Conservation (phyloP, 768 basidiomycete genomes). For the Megacollybia marginata region DNA sequence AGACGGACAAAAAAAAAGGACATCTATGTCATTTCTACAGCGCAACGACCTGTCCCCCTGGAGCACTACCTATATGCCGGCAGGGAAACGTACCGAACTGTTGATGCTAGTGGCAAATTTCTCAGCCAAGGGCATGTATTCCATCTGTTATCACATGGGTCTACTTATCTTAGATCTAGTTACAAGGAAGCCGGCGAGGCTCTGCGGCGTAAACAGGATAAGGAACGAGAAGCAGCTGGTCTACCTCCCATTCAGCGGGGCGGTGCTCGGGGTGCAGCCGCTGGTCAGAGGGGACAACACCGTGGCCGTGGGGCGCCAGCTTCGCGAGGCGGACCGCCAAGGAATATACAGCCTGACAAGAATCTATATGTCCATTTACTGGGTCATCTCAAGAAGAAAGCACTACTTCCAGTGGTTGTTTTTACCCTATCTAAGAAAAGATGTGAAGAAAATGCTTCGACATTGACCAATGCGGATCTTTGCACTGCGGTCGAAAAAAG, state of each 20-base stretch:
- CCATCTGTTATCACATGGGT: neutral
- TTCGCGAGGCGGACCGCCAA: constrained; percentile 29
- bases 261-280: constrained; percentile 67
- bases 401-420: constrained; percentile 86
- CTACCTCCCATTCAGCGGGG: constrained; percentile 77
- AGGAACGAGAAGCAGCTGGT: constrained; percentile 94
- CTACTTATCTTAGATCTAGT: constrained; percentile 28
- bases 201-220: constrained; percentile 90
- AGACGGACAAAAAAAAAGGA: constrained; percentile 99
- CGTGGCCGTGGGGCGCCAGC: constrained; percentile 32
- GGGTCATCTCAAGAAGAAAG: constrained; percentile 76
- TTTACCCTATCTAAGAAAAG: constrained; percentile 97
- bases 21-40: constrained; percentile 97
- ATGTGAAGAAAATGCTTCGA: constrained; percentile 94
- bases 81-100: constrained; percentile 88
- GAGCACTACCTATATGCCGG: constrained; percentile 97
- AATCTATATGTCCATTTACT: constrained; percentile 93
- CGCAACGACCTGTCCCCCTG: constrained; percentile 91
- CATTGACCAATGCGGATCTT: constrained; percentile 81
- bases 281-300: constrained; percentile 52
- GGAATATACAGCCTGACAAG: constrained; percentile 74
- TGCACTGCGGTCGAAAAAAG: constrained; percentile 91
- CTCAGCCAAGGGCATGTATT: constrained; percentile 56
- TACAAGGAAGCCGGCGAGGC: constrained; percentile 90
- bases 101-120: constrained; percentile 75